Evolutionary conservation across 2,329 filamentous ascomycete species (phyloP).

Genomic region (Talaromyces sp.): DNA sequence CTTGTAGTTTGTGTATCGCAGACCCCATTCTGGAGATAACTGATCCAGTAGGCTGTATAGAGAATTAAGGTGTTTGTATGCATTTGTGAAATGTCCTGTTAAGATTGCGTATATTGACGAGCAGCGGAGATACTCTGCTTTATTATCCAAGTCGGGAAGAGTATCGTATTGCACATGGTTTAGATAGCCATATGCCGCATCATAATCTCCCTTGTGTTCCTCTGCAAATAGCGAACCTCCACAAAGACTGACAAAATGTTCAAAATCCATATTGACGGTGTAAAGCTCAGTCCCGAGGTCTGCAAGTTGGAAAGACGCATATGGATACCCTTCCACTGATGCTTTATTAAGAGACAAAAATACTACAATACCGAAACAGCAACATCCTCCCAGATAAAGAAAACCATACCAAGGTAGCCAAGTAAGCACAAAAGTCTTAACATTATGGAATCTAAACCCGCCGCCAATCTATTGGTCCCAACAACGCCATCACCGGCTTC

Average conservation of each 20-base stretch:
- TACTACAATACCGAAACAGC: not conserved
- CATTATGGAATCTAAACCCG: not conserved
- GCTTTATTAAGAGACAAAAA: too few species aligned
- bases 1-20: conserved; percentile 24
- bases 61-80: conserved; percentile 14
- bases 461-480: conserved; percentile 1
- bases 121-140: conserved; percentile 23
- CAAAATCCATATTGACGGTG: conserved; percentile 12
- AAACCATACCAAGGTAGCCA: too few species aligned
- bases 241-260: conserved; percentile 16
- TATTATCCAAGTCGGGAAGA: conserved; percentile 3
- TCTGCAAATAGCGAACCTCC: conserved; percentile 25
- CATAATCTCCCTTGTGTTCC: conserved; percentile 25
- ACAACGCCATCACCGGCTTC: not conserved
- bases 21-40: conserved; percentile 25
- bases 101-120: conserved; percentile 18
- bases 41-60: conserved; percentile 15
- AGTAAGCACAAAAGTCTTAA: not conserved
- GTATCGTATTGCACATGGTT: conserved; percentile 5
- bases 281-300: not conserved
- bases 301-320: not conserved
- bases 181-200: conserved; percentile 20
- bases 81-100: conserved; percentile 19
- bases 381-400: not conserved
- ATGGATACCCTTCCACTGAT: too few species aligned